Base-by-base conservation (phyloP, 1,139 yeast species). In the Williopsis jadinii region DNA sequence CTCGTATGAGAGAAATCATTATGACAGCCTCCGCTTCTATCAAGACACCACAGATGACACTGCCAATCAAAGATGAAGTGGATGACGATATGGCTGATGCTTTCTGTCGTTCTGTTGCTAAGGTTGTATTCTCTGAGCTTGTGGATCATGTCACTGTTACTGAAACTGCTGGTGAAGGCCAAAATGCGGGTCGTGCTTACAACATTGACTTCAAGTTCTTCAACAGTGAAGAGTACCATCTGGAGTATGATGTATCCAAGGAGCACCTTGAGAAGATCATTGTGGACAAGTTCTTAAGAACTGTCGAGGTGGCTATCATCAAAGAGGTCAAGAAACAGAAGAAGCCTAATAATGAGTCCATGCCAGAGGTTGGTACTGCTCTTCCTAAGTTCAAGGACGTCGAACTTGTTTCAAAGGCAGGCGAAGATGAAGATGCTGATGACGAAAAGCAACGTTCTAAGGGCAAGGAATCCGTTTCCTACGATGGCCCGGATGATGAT, bases 1-100 rank as follows among this genome's bases (percentile, higher is more conserved):
- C 99, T 38, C 96, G 99, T 79, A 83, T 94, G 90, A 84, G 99
- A 77, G 99, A 94, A 77, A 94, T 94, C 61, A 90, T 94, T 61
- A 94, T 94, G 98, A 94, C 98, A 13, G 99, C 98, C 10, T 86
- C 96, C 45, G 80, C 96, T 15, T 70, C 85, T 42, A 94, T 94
- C 59, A 87, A 88, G 69, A 94, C 99, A 11, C 99, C 99, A 40
- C 97, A 92, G 67, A 94, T 94, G 98, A 81, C 94, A 3, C 71
- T 94, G 55, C 97, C 97, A 33, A 73, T 94, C 43, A 70, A 78
- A 58, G 68, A 71, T 34, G 94, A 84, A 57, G 94, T 94, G 44
- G 72, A 73, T 40, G 96, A 92, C 62, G 83, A 75, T 31, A 80
- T 82, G 59, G 97, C 98, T 3, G 95, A 88, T 56, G 78, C 87